Evolutionary conservation across 2,329 filamentous ascomycete species (phyloP).

Genomic region (Fonsecaea monophora): DNA sequence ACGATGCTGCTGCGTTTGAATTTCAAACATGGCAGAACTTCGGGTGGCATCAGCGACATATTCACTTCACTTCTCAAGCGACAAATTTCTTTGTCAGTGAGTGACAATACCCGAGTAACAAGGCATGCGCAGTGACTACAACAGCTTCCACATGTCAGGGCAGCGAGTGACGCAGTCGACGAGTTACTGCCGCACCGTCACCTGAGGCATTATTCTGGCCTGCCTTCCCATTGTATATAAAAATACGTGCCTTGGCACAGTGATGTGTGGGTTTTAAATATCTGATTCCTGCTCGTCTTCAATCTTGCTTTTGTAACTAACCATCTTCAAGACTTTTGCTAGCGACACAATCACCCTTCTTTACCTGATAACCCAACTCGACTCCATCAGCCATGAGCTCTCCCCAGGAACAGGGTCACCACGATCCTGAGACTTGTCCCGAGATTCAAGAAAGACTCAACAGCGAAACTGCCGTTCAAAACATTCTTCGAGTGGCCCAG

Average conservation of each 20-base stretch:
- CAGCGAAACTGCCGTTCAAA: conserved; percentile 4
- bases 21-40: neutral
- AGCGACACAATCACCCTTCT: conserved; percentile 1
- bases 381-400: conserved; percentile 1
- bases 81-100: neutral
- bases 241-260: conserved; percentile 17
- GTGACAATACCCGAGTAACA: neutral
- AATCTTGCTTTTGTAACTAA: conserved; percentile 19
- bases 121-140: neutral
- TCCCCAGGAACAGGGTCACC: neutral
- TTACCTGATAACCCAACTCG: neutral
- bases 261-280: conserved; percentile 7
- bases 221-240: conserved; percentile 5
- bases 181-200: conserved; percentile 12
- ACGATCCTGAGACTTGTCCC: conserved; percentile 18
- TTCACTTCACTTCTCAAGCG: neutral
- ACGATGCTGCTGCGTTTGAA: neutral
- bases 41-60: neutral
- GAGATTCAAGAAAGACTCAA: neutral
- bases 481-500: neutral
- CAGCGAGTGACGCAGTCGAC: conserved; percentile 17
- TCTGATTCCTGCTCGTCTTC: neutral
- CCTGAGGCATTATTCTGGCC: neutral
- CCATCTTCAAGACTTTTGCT: conserved; percentile 15
- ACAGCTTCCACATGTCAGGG: neutral